Evolutionary conservation across 768 basidiomycete genomes (phyloP).

Genomic region (Boletus vermiculosoides): DNA sequence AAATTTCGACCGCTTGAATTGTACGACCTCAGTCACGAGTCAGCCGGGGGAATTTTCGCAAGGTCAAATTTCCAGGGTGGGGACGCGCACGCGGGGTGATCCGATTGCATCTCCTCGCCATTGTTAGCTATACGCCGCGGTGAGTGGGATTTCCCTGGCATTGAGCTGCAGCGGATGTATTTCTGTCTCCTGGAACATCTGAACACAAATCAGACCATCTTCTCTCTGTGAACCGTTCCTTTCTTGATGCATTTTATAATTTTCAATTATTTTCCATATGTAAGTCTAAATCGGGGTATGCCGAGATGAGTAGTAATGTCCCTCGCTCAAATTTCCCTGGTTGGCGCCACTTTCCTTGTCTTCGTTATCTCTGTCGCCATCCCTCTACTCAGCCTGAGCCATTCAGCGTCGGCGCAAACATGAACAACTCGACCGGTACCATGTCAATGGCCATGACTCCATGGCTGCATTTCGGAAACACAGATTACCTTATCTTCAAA

Average conservation of each 20-base stretch:
- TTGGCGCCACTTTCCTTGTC: not conserved
- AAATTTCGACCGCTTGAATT: no score
- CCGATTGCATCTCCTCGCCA: not conserved
- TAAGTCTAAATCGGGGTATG: constrained; percentile 8
- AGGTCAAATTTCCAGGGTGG: not conserved
- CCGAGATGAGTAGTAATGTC: not conserved
- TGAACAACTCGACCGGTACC: constrained; percentile 9
- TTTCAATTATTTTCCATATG: not conserved
- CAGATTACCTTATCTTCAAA: constrained; percentile 66
- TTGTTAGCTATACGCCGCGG: not conserved
- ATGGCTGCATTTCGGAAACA: constrained; percentile 66
- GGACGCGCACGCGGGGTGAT: not conserved
- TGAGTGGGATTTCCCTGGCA: not conserved
- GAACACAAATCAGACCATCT: not conserved
- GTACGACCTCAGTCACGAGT: no score
- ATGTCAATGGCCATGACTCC: constrained; percentile 51
- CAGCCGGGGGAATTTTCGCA: no score
- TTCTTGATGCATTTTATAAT: not conserved
- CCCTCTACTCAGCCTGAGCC: not conserved
- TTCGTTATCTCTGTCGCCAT: not conserved
- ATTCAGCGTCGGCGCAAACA: not conserved
- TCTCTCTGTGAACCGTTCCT: not conserved
- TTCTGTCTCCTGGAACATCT: not conserved
- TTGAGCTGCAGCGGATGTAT: not conserved
- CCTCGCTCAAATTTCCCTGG: no score